Percentiles rank a stretch among this genome's conserved stretches.
Conservation (phyloP, 2,329 filamentous ascomycete genomes). For the Phyllosticta citriasiana region DNA sequence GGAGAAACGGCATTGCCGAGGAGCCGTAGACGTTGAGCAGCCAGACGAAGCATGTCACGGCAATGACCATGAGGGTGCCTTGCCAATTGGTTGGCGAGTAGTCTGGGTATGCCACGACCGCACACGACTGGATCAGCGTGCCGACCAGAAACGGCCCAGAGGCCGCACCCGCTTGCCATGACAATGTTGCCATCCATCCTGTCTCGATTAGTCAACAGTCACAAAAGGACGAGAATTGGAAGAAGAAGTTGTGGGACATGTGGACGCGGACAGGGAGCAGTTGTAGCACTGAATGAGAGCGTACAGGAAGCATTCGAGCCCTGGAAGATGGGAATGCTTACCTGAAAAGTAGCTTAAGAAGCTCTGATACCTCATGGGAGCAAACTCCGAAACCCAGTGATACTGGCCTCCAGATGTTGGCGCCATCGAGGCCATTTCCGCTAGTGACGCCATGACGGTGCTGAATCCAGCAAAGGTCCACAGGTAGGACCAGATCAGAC, state of each 20-base stretch:
- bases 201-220: neutral
- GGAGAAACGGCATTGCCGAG: conserved; percentile 22
- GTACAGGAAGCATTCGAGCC: no score
- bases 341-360: conserved; percentile 13
- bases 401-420: conserved; percentile 12
- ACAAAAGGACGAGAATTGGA: no score
- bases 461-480: conserved; percentile 25
- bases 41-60: conserved; percentile 34
- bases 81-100: conserved; percentile 38
- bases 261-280: no score
- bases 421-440: conserved; percentile 13
- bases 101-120: conserved; percentile 32
- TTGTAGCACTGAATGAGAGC: no score
- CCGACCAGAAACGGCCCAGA: conserved; percentile 39
- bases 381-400: conserved; percentile 12
- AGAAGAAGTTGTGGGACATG: no score
- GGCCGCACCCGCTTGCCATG: conserved; percentile 42
- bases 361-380: conserved; percentile 11
- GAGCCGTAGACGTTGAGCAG: conserved; percentile 31
- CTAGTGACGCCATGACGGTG: conserved; percentile 12
- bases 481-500: conserved; percentile 19
- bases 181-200: conserved; percentile 41
- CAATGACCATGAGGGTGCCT: conserved; percentile 39
- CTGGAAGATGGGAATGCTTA: neutral
- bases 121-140: conserved; percentile 36